These are phyloP conservation scores for Colletotrichum somersetense DNA, from an alignment of 2,329 filamentous ascomycete species.

Conservation along the genomic window DNA sequence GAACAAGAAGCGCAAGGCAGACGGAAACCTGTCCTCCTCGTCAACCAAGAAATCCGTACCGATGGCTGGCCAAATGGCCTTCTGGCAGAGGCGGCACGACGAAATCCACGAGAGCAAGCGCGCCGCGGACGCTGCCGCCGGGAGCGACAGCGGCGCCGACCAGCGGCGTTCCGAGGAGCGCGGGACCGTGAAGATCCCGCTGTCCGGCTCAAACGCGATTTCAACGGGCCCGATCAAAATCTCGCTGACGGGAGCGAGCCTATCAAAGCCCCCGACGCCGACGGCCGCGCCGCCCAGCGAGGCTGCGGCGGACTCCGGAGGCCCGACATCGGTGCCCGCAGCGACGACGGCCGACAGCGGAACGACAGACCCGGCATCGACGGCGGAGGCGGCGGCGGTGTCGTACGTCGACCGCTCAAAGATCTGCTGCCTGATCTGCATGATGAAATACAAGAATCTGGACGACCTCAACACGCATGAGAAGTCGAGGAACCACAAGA, in stretches of 20 bases:
- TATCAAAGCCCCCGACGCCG: constrained; percentile 23
- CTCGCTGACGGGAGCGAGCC: constrained; percentile 45
- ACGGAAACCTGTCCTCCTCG: constrained; percentile 49
- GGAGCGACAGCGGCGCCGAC: constrained; percentile 16
- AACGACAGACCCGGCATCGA: constrained; percentile 34
- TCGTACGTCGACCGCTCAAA: constrained; percentile 72
- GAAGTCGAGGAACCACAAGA: constrained; percentile 57
- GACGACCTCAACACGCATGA: constrained; percentile 59
- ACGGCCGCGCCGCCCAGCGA: not conserved
- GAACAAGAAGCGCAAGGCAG: constrained; percentile 67
- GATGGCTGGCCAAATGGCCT: constrained; percentile 59
- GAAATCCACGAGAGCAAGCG: constrained; percentile 52
- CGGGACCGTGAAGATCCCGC: constrained; percentile 43
- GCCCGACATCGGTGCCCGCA: constrained; percentile 35
- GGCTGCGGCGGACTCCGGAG: constrained; percentile 43
- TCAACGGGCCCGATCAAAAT: constrained; percentile 48
- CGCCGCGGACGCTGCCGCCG: constrained; percentile 2
- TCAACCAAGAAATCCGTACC: constrained; percentile 54
- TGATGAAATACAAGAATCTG: constrained; percentile 60
- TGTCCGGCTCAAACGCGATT: constrained; percentile 32
- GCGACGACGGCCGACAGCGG: not conserved
- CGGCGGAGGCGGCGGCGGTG: constrained; percentile 33
- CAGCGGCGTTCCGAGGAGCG: constrained; percentile 23
- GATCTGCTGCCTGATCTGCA: constrained; percentile 60
- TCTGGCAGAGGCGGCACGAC: constrained; percentile 60